Evolutionary conservation across 108 stramenopile genomes (phyloP), one percentile per base, ranked within the genome.

Genomic region (Bacterosira constricta): DNA sequence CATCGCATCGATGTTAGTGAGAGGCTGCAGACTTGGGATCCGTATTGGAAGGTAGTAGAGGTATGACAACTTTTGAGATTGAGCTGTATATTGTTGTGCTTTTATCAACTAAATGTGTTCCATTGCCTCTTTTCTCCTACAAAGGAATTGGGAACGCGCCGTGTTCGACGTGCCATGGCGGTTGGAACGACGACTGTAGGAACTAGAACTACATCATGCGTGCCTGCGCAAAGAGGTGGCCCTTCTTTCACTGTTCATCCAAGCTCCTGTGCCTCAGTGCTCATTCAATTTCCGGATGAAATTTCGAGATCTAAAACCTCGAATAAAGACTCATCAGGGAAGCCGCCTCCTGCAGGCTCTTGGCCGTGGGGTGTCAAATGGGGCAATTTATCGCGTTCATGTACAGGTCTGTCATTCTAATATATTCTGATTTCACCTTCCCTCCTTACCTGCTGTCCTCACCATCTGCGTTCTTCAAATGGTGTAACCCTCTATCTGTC

Each of bases 21-120:
- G 23, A 45, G 83, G 23, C 72, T 87, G 41, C 39, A 56, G 12
- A 83, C 66, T 5, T 87, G 86, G 87, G 87, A 88, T 12, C 87
- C 87, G 0, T 77, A 75, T 69, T 88, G 87, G 87, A 58, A 57
- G n/a, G 68, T 83, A 12, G 63, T 81, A 5, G 52, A 81, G 38
- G 36, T 39, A 41, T 1, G 47, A 47, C 2, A 47, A 23, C 4
- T 18, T 1, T 6, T 5, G 11, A 11, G 3, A 49, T 25, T 25
- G 47, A 49, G 23, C 47, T 25, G 47, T 4, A 8, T 21, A 21
- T 49, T 17, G 8, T 8, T 11, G 47, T 25, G 47, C 17, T 18
- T 45, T 47, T 18, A 8, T 8, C n/a, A 21, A n/a, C n/a, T 25
- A 25, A 49, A 25, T 13, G 8, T 20, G 46, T 23, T 23, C 3